Evolutionary conservation across 331 rosid species (phyloP).

Genomic region (Rosa hybrid): DNA sequence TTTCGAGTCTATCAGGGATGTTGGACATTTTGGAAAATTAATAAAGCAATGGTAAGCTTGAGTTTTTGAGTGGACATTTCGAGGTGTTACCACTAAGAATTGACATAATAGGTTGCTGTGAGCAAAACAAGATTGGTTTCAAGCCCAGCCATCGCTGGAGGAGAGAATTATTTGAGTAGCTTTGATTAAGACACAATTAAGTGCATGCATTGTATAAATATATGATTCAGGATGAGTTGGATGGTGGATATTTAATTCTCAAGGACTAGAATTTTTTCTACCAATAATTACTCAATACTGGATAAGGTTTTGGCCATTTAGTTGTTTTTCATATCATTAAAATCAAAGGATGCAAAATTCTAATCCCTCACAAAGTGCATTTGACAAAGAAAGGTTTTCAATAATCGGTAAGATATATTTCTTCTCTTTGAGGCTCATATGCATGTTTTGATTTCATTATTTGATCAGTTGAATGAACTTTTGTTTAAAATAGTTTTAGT

Average conservation of each 20-base stretch:
- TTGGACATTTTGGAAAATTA: no score
- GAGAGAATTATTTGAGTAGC: background rate
- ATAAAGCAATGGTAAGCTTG: no score
- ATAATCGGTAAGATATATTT: background rate
- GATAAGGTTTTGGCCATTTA: background rate
- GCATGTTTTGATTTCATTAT: conserved; percentile 26
- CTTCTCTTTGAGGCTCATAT: conserved; percentile 2
- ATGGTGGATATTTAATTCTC: background rate
- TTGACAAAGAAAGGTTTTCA: background rate
- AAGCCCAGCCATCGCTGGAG: no score
- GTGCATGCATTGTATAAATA: background rate
- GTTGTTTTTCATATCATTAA: background rate
- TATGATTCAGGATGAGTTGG: background rate
- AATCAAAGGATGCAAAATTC: background rate
- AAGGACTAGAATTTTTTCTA: background rate
- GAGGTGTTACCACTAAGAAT: no score
- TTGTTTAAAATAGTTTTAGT: conserved; percentile 36
- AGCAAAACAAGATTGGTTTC: no score
- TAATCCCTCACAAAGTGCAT: background rate
- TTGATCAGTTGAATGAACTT: conserved; percentile 31
- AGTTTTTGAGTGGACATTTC: no score
- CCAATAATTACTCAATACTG: background rate
- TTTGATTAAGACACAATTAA: background rate
- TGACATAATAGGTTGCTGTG: no score
- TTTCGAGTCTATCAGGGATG: no score